phyloP scores from a whole-genome alignment of 768 basidiomycete species.

The Calocera cornea region DNA sequence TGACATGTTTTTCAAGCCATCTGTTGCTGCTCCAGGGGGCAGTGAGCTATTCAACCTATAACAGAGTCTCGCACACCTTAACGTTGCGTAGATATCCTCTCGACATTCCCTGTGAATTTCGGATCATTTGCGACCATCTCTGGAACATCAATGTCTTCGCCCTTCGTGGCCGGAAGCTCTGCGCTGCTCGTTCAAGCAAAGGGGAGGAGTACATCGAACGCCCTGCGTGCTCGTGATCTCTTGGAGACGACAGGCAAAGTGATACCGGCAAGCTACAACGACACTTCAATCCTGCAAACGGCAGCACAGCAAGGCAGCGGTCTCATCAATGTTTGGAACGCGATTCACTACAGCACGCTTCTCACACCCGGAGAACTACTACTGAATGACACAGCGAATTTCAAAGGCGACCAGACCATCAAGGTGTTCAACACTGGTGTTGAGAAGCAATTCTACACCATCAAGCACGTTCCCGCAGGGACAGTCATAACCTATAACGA shows the following conservation, averaged over 20 bases:
- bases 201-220: constrained; percentile 25
- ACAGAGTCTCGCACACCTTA: neutral
- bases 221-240: constrained; percentile 25
- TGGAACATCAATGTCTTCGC: constrained; percentile 33
- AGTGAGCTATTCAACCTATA: constrained; percentile 13
- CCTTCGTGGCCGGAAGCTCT: constrained; percentile 35
- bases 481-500: constrained; percentile 37
- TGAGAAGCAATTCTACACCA: constrained; percentile 31
- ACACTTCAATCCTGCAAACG: constrained; percentile 39
- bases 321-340: constrained; percentile 43
- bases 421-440: constrained; percentile 37
- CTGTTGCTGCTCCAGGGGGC: constrained; percentile 41
- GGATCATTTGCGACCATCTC: constrained; percentile 32
- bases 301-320: constrained; percentile 43
- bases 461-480: constrained; percentile 45
- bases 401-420: constrained; percentile 24
- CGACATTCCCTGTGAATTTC: constrained; percentile 32
- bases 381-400: constrained; percentile 51
- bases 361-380: constrained; percentile 45
- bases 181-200: constrained; percentile 34
- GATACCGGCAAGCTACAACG: constrained; percentile 34
- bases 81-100: constrained; percentile 28
- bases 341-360: constrained; percentile 38
- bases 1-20: constrained; percentile 45
- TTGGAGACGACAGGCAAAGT: constrained; percentile 38